Base-by-base conservation (phyloP, 2,329 filamentous ascomycete species). In the Penicillium digitatum region DNA sequence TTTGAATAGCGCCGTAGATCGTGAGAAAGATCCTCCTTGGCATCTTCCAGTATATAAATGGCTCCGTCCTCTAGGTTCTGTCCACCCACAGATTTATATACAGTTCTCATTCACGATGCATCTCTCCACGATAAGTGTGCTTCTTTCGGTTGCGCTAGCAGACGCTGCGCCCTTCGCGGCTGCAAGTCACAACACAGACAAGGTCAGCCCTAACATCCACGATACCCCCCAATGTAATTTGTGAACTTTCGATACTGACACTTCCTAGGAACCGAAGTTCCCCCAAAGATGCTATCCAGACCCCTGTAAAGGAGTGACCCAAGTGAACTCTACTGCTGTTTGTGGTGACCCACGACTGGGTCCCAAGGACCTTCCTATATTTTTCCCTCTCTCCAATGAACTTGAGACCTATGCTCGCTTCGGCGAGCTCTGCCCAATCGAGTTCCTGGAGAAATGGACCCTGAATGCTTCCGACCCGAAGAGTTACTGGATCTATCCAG, bases 401-500 rank as follows among this genome's bases (percentile, higher is more conserved):
- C 44, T 64, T 2, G 49, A 51, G 32, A 62, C 62, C 39, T 66
- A 66, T 35, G 20, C 62, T 44, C 61, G 57, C 14, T 63, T 65
- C 26, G 63, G 64, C 31, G 47, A 61, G 10, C 50, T 63, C 16
- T 60, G 55, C 12, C 62, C 62, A 8, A 43, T 56, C 10, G 54
- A 59, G 2, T 66, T 64, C 40, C 46, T 62, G 29, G 52, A 29
- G 29, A 61, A 58, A 48, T 62, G 52, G 37, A 52, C 55, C 6
- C 1, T 45, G 18, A 52, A 54, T 26, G 63, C 43, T 12, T 32
- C 38, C 9, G 74, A 69, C 42, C 61, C 62, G 11, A 50, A 14
- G 2, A 32, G 11, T 5, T 54, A 54, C 26, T 54, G 46, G 52
- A 18, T 50, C 26, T 81, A 78, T 55, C 80, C 79, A 0, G 66